These are phyloP conservation scores for Agaricus subrufescens DNA, from an alignment of 768 basidiomycete genomes.

Conservation along the genomic window DNA sequence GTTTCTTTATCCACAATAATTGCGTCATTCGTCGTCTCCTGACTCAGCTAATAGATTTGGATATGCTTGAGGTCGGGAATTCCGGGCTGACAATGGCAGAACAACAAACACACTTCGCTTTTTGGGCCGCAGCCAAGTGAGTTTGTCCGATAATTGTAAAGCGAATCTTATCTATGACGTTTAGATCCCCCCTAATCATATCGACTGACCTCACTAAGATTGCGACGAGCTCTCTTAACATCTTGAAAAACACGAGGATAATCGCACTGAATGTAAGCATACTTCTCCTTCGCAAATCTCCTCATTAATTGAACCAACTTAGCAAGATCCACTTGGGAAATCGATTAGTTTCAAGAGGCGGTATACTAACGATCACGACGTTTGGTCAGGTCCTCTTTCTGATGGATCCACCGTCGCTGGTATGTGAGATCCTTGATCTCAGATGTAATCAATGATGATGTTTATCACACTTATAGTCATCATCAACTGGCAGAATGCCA, in stretches of 20 bases:
- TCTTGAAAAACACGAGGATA: conserved; percentile 36
- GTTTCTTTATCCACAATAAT: neutral
- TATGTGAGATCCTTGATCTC: conserved; percentile 7
- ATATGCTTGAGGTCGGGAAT: conserved; percentile 52
- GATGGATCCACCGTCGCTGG: conserved; percentile 44
- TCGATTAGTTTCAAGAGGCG: conserved; percentile 41
- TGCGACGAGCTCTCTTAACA: conserved; percentile 27
- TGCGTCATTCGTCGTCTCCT: no score
- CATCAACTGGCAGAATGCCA: conserved; percentile 37
- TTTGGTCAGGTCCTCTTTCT: conserved; percentile 43
- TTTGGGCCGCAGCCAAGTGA: conserved; percentile 50
- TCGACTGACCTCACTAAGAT: conserved; percentile 36
- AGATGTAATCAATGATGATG: no score
- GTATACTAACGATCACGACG: conserved; percentile 45
- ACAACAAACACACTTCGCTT: conserved; percentile 44
- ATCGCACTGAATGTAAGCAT: conserved; percentile 38
- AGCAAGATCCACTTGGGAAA: conserved; percentile 44
- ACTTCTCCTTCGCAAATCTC: neutral
- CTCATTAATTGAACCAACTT: neutral
- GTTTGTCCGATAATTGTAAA: neutral
- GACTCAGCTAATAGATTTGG: conserved; percentile 31
- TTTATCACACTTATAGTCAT: conserved; percentile 24
- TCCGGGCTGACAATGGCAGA: conserved; percentile 34
- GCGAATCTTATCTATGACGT: neutral
- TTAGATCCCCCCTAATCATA: conserved; percentile 37